Evolutionary conservation across 2,329 filamentous ascomycete genomes (phyloP).

Genomic region (Xylariaceae sp.): DNA sequence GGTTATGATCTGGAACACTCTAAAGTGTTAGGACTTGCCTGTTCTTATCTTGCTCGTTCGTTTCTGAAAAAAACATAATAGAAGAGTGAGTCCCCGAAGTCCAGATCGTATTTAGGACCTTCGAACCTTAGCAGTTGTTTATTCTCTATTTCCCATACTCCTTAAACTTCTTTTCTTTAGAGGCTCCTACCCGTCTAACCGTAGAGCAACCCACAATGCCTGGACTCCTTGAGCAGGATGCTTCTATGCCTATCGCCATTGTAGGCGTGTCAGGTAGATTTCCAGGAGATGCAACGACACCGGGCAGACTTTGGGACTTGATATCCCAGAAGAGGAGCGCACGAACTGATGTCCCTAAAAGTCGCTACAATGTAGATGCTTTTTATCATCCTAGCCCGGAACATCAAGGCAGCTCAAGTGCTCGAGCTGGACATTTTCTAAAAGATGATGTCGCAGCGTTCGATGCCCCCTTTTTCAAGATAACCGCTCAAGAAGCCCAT

Average conservation of each 20-base stretch:
- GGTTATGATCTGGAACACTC: not conserved
- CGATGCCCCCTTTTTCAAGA: constrained; percentile 36
- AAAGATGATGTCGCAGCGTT: constrained; percentile 33
- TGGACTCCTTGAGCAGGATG: constrained; percentile 20
- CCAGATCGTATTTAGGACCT: not conserved
- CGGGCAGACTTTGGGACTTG: constrained; percentile 34
- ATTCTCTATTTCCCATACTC: not conserved
- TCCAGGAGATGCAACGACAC: constrained; percentile 33
- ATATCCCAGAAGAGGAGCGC: constrained; percentile 32
- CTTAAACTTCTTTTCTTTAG: not conserved
- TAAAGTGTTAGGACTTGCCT: not conserved
- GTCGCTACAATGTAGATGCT: constrained; percentile 34
- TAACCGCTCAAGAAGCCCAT: constrained; percentile 34
- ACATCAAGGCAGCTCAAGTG: constrained; percentile 32
- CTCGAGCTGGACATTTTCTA: constrained; percentile 34
- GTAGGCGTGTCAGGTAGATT: constrained; percentile 35
- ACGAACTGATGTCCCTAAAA: constrained; percentile 32
- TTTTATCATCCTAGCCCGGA: constrained; percentile 34
- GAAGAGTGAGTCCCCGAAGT: not conserved
- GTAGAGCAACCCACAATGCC: not conserved
- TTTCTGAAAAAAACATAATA: not conserved
- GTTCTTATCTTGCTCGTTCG: not conserved
- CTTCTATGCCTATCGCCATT: constrained; percentile 32
- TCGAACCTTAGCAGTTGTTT: not conserved
- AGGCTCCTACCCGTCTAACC: not conserved